Base-by-base conservation (phyloP, 1,284 basidiomycete species). In the Malassezia obtusa region DNA sequence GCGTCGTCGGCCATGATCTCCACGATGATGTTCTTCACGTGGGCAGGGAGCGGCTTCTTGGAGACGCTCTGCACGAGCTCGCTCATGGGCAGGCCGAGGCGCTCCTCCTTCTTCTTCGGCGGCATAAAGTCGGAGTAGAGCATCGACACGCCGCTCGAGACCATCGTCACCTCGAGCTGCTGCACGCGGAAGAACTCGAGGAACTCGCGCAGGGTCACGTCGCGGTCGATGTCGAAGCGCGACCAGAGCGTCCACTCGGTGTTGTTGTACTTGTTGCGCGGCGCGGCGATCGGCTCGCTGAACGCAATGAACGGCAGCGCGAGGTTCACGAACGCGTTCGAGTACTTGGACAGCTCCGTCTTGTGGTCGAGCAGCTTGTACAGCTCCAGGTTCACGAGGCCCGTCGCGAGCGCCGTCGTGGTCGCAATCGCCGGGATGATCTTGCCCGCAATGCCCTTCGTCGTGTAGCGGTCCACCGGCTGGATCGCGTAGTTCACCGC, bases 371-470 rank as follows among this genome's bases (percentile, higher is more conserved):
- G 90, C 74, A 98, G 80, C 89, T 73, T 73, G 81, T 94, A 98
- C 46, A 99, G 80, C 77, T 99, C 94, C 52, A 99, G 76, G 76
- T 91, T 96, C 41, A 95, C 90, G 50, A 99, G 77, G 25, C 94
- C 94, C 26, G 90, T 90, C 28, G 94, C 88, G 39, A 95, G 81
- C 15, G 90, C 85, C 1, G 95, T 98, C 0, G 94, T 98, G 1
- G 95, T 99, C 21, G 94, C 94, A 68, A 99, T 98, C 15, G 94
- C 94, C 49, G 94, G 94, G 62, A 99, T 99, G 68, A 99, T 99
- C 80, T 98, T 98, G 52, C 94, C 94, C 3, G 94, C 95, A 70
- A 99, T 95, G 74, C 94, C 87, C 79, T 99, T 99, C 37, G 92
- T 98, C 59, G 85, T 83, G 77, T 98, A 91, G 52, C 84, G 82